Evolutionary conservation across 352 stramenopile genomes (phyloP).

Genomic region (Globisporangium takayamanum): DNA sequence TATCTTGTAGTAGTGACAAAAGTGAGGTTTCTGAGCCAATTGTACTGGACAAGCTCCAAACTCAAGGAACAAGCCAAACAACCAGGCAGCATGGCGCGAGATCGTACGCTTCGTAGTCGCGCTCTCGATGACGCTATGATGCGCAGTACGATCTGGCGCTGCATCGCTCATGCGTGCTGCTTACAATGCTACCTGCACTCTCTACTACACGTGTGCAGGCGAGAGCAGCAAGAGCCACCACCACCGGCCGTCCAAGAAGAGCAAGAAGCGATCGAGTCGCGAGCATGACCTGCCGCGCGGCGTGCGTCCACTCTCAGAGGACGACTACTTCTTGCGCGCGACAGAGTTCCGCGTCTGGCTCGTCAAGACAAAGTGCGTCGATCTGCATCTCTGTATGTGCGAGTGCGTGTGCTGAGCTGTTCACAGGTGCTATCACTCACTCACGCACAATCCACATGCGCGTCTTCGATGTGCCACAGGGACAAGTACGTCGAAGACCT

Average conservation of each 20-base stretch:
- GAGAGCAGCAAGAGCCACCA: neutral
- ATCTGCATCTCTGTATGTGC: constrained; percentile 5
- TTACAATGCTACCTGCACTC: too few relatives aligned
- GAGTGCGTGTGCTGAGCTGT: neutral
- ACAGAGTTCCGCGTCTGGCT: constrained; percentile 77
- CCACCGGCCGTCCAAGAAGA: constrained; percentile 20
- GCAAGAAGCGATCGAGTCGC: constrained; percentile 25
- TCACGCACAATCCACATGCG: neutral
- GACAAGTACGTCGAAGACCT: constrained; percentile 69
- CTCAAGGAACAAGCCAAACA: too few relatives aligned
- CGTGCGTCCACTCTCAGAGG: constrained; percentile 28
- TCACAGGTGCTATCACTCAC: neutral
- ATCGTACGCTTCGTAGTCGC: too few relatives aligned
- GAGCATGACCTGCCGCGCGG: constrained; percentile 18
- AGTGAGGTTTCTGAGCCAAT: too few relatives aligned
- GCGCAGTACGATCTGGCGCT: too few relatives aligned
- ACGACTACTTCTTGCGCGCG: constrained; percentile 64
- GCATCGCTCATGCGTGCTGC: too few relatives aligned
- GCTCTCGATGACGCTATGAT: too few relatives aligned
- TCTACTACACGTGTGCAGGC: too few relatives aligned
- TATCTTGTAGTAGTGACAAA: too few relatives aligned
- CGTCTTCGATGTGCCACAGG: constrained; percentile 12
- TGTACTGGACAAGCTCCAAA: too few relatives aligned
- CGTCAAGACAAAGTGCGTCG: constrained; percentile 34
- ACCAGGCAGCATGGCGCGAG: too few relatives aligned